Base-by-base conservation (phyloP, 441 rosid species). In the Gossypium davidsonii region DNA sequence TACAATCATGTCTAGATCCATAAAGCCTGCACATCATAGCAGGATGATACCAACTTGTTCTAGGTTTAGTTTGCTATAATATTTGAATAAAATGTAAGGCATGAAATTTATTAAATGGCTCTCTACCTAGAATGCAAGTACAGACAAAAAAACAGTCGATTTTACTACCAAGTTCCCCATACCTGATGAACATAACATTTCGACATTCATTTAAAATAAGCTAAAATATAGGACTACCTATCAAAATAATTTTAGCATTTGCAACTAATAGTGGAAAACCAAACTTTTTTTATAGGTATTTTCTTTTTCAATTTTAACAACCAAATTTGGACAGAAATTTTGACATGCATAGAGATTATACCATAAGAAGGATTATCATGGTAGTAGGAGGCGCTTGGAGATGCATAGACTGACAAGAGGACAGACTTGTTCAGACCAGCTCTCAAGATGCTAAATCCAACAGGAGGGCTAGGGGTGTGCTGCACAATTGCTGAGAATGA, bases 401-500 rank as follows among this genome's bases (percentile, higher is more conserved):
- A 86, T 42, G 97, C 80, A 84, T 86, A 93, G 81, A 96, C 98
- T 4, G 99, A 91, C 85, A 93, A 78, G 77, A 96, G 92, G 72
- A 96, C 98, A 73, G 99, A 96, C 83, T 96, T 96, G 84, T 83
- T 96, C 81, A 96, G 94, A 80, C 98, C 99, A 75, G 98, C 99
- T 88, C 89, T 90, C 86, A 96, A 84, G 81, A 96, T 93, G 83
- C 98, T 83, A 87, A 96, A 96, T 75, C 99, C 99, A 77, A 93
- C 52, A 63, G 99, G 99, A 78, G 91, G 87, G 79, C 96, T 83
- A 55, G 98, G 93, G 20, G 98, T 90, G 79, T 96, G 96, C 70
- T 87, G 89, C 79, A 96, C 86, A 71, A 96, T 90, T 67, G 97
- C 96, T 6, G 98, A 93, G 82, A 93, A 92, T 72, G 99, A 96